phyloP scores from a whole-genome alignment of 1,139 yeast species.

The Taphrina confusa region DNA sequence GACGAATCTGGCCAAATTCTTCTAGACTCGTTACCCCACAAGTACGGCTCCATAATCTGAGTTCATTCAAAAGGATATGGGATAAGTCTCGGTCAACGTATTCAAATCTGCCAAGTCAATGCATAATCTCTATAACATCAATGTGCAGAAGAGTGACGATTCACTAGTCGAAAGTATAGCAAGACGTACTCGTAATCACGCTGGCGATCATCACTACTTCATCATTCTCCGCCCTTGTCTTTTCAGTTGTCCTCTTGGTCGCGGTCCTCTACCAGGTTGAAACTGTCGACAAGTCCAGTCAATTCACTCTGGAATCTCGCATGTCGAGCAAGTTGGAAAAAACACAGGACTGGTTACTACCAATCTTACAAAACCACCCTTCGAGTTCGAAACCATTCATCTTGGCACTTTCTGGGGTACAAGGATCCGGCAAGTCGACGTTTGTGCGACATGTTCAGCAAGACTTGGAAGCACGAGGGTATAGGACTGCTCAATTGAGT shows the following conservation, averaged over 20 bases:
- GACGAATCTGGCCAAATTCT: too few species aligned
- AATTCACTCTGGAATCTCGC: not conserved
- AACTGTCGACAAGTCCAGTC: not conserved
- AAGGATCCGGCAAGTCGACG: constrained; percentile 88
- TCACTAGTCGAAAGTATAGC: too few species aligned
- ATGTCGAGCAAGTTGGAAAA: constrained; percentile 1
- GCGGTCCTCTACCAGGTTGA: not conserved
- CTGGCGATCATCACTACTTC: not conserved
- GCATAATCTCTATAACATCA: too few species aligned
- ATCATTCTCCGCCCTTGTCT: not conserved
- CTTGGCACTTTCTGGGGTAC: constrained; percentile 81
- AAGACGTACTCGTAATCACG: too few species aligned
- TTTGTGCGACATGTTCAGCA: constrained; percentile 49
- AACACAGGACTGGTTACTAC: constrained; percentile 12
- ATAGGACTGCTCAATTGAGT: constrained; percentile 15
- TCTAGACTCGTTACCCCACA: too few species aligned
- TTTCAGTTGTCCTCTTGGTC: not conserved
- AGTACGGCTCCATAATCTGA: too few species aligned
- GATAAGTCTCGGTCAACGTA: too few species aligned
- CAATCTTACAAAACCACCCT: constrained; percentile 1
- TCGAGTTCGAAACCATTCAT: constrained; percentile 52
- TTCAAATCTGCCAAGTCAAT: too few species aligned
- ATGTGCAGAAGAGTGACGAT: too few species aligned
- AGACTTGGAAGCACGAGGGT: not conserved
- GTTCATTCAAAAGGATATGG: too few species aligned